Conservation (phyloP, 768 basidiomycete species). For the Leccinum variicolor region DNA sequence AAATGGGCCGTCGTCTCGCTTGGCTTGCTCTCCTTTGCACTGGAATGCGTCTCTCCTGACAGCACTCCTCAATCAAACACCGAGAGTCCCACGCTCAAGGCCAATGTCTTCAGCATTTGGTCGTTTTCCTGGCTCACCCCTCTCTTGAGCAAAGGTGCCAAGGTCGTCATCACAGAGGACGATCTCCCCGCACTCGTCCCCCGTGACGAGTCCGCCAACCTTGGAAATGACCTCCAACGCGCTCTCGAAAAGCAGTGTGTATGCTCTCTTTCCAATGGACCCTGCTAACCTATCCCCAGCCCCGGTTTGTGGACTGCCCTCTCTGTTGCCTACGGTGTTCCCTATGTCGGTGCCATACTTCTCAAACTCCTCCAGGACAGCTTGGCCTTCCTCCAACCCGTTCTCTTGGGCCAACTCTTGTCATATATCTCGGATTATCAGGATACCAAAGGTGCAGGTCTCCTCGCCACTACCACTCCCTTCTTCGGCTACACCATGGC, state of each 20-base stretch:
- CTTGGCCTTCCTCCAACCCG: slow-evolving; percentile 83
- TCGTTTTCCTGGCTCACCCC: slow-evolving; percentile 87
- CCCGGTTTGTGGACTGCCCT: slow-evolving; percentile 71
- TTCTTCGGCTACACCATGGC: slow-evolving; percentile 77
- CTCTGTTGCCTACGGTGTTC: slow-evolving; percentile 72
- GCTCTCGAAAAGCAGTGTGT: slow-evolving; percentile 66
- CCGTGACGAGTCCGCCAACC: slow-evolving; percentile 63
- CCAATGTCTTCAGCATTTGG: slow-evolving; percentile 81
- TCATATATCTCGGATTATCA: slow-evolving; percentile 82
- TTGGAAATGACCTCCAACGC: slow-evolving; percentile 57
- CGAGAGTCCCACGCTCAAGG: slow-evolving; percentile 70
- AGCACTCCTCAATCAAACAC: slow-evolving; percentile 37
- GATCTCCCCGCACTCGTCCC: slow-evolving; percentile 77
- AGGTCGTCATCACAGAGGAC: slow-evolving; percentile 71
- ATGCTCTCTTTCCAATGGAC: neutral
- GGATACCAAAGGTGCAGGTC: slow-evolving; percentile 33
- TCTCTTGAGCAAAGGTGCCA: slow-evolving; percentile 66
- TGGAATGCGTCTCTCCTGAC: slow-evolving; percentile 74
- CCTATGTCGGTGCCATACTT: slow-evolving; percentile 56
- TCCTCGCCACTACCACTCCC: slow-evolving; percentile 29
- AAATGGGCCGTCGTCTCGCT: slow-evolving; percentile 42
- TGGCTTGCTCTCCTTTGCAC: slow-evolving; percentile 50
- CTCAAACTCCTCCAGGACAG: slow-evolving; percentile 81
- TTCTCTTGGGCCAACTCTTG: slow-evolving; percentile 76
- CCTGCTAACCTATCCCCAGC: slow-evolving; percentile 31